Evolutionary conservation across 176 grass and related monocot species (phyloP).

Genomic region (Puya raimondii): DNA sequence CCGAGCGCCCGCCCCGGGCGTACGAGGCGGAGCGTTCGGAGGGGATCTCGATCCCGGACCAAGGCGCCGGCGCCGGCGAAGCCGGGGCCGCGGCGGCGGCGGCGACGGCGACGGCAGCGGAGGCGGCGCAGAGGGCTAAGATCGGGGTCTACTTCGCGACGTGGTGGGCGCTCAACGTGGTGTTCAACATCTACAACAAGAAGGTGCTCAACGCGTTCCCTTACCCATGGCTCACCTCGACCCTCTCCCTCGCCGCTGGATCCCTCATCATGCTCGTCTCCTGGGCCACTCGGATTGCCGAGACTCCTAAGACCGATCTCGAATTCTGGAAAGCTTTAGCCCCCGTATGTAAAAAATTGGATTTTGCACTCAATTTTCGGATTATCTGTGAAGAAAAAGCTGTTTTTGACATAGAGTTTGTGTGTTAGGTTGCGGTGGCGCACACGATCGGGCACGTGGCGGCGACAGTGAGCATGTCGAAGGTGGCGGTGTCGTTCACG

Average conservation of each 20-base stretch:
- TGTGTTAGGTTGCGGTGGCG: constrained; percentile 71
- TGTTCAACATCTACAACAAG: constrained; percentile 99
- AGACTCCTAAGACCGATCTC: constrained; percentile 60
- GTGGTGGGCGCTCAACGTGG: constrained; percentile 94
- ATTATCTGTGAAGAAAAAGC: not conserved
- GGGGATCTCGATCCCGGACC: constrained; percentile 3
- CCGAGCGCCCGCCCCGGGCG: constrained; percentile 11
- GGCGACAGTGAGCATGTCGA: constrained; percentile 94
- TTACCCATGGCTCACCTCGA: constrained; percentile 80
- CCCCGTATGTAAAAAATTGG: constrained; percentile 34
- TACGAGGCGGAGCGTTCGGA: constrained; percentile 7
- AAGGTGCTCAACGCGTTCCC: constrained; percentile 95
- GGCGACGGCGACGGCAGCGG: not conserved
- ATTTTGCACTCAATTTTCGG: not conserved
- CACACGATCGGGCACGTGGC: constrained; percentile 97
- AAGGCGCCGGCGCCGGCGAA: constrained; percentile 28
- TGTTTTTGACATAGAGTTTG: not conserved
- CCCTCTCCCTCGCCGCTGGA: constrained; percentile 82
- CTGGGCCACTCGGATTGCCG: constrained; percentile 53
- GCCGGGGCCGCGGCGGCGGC: constrained; percentile 15
- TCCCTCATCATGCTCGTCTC: constrained; percentile 92
- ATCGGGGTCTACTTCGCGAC: constrained; percentile 91
- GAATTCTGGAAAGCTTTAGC: constrained; percentile 82
- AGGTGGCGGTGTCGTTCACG: constrained; percentile 94
- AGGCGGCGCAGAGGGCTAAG: constrained; percentile 29